Evolutionary conservation across 352 stramenopile genomes (phyloP).

Genomic region (Globisporangium iwayamae): DNA sequence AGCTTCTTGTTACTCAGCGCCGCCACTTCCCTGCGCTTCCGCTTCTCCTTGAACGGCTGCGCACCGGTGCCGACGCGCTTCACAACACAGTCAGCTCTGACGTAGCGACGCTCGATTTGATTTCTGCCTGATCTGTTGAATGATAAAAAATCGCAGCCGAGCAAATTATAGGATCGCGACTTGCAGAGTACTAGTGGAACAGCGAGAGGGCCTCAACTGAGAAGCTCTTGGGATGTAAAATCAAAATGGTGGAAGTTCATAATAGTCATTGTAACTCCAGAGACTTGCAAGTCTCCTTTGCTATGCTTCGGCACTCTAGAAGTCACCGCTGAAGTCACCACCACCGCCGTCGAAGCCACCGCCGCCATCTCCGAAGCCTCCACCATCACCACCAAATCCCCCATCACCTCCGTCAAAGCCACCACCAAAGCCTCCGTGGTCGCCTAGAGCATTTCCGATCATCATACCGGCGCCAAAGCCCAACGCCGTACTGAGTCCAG

Average conservation of each 20-base stretch:
- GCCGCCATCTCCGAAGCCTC: neutral
- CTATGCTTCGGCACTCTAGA: neutral
- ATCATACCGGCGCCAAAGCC: conserved; percentile 9
- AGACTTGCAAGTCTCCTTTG: neutral
- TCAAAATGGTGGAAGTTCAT: no score
- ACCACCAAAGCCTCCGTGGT: conserved; percentile 4
- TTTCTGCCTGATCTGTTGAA: no score
- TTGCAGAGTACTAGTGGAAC: no score
- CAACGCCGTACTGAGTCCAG: neutral
- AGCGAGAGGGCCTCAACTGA: no score
- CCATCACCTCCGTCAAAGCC: conserved; percentile 6
- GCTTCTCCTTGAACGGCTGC: conserved; percentile 31
- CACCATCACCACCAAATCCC: neutral
- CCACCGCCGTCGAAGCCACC: conserved; percentile 6
- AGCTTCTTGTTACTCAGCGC: conserved; percentile 75
- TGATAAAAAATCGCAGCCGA: no score
- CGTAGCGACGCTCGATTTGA: no score
- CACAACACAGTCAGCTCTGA: no score
- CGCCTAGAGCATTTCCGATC: conserved; percentile 1
- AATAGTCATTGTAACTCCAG: no score
- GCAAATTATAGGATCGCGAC: no score
- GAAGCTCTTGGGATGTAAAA: no score
- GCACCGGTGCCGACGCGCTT: no score
- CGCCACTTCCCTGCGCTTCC: conserved; percentile 51
- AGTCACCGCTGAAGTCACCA: conserved; percentile 12